phyloP scores from a whole-genome alignment of 1,139 yeast genomes.

The Hyphopichia khmerensis region DNA sequence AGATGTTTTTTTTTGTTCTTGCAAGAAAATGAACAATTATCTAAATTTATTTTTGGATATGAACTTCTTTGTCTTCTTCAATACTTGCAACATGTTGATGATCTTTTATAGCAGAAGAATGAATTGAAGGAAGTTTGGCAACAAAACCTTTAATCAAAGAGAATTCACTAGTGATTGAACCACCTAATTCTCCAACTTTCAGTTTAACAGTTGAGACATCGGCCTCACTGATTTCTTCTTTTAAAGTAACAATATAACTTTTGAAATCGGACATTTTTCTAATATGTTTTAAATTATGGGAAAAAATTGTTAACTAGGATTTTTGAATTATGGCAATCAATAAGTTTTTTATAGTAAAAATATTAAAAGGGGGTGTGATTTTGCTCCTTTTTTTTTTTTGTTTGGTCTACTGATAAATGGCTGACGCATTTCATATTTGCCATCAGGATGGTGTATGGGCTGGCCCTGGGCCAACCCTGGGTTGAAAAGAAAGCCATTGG shows the following conservation, averaged over 20 bases:
- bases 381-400: too few species aligned
- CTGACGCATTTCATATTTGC: not conserved
- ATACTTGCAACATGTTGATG: slow-evolving; percentile 50
- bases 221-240: slow-evolving; percentile 31
- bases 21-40: too few species aligned
- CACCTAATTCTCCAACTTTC: slow-evolving; percentile 51
- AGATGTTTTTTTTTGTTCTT: too few species aligned
- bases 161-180: slow-evolving; percentile 62
- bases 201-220: slow-evolving; percentile 32
- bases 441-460: not conserved
- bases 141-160: slow-evolving; percentile 68
- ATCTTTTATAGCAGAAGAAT: slow-evolving; percentile 37
- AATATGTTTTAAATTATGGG: not conserved
- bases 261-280: slow-evolving; percentile 21
- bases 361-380: not conserved
- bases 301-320: not conserved
- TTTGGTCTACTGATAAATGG: slow-evolving; percentile 3
- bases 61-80: slow-evolving; percentile 64
- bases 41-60: slow-evolving; percentile 25
- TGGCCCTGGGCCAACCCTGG: too few species aligned
- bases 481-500: too few species aligned
- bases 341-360: not conserved
- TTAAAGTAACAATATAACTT: slow-evolving; percentile 38
- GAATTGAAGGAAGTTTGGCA: slow-evolving; percentile 52
- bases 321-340: not conserved